Evolutionary conservation across 192 early-diverging fungal genomes (phyloP), one percentile per base, ranked within the genome.

Genomic region (Coemansia sp.): DNA sequence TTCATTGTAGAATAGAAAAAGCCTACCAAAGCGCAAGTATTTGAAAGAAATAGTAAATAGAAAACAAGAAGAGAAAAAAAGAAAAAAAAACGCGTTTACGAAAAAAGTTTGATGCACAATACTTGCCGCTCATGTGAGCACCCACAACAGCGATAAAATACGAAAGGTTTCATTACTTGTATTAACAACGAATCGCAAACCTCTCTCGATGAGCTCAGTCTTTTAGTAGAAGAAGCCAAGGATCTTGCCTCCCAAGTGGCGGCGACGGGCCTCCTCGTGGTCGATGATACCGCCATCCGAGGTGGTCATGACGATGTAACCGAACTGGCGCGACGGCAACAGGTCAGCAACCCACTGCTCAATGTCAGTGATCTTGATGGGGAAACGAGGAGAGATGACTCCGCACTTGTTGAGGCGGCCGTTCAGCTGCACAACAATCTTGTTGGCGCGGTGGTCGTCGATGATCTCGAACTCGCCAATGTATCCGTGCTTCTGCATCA

Each of bases 331-430:
- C 58, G 97, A 94, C 63, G 95, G 97, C 66, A 98, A 88, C 72
- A 98, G 88, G 86, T 95, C 91, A 84, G 89, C 87, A 77, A 94
- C 89, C 94, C 93, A 97, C 84, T 92, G 94, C 85, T 98, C 97
- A 66, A 98, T 85, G 68, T 95, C 92, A 72, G 84, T 79, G 65
- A 94, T 83, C 88, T 94, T 92, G 84, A 98, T 88, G 84, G 96
- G 93, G 89, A 97, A 98, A 71, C 97, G 93, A 70, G 97, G 95
- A 39, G 93, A 96, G 83, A 97, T 97, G 80, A 96, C 96, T 85
- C 95, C 94, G 86, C 93, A 96, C 89, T 98, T 98, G 93, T 98
- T 98, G 70, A 98, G 83, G 73, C 97, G 95, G 70, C 97, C 95
- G 71, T 90, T 94, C 63, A 98, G 91, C 85, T 98, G 97, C 72